These are phyloP conservation scores for Pyropia yezoensis DNA, from an alignment of 23 red algal genomes.

Conservation along the genomic window DNA sequence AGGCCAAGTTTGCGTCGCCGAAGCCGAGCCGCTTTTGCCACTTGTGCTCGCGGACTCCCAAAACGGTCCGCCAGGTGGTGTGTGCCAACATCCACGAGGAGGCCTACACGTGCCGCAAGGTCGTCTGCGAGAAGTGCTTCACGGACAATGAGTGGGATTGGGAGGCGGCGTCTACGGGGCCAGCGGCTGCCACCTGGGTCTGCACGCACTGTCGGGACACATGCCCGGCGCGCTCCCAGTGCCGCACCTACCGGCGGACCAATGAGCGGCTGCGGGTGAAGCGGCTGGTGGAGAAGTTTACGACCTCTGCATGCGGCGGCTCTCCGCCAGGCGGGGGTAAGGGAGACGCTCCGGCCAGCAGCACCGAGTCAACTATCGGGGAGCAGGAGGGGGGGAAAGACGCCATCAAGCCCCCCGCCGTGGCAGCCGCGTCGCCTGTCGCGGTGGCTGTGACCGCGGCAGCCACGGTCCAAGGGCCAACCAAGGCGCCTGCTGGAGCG, in stretches of 20 bases:
- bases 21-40: constrained; percentile 52
- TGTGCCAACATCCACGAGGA: constrained; percentile 22
- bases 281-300: no score
- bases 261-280: constrained; percentile 38
- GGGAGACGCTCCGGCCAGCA: no score
- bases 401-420: no score
- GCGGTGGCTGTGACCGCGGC: no score
- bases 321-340: no score
- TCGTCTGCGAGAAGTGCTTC: constrained; percentile 63
- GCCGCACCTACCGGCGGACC: constrained; percentile 55
- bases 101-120: constrained; percentile 35
- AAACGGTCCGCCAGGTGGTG: constrained; percentile 9
- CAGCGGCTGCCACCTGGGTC: constrained; percentile 4
- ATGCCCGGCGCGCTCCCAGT: constrained; percentile 46
- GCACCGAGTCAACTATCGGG: no score
- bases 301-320: no score
- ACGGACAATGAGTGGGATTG: constrained; percentile 9
- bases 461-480: no score
- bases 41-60: constrained; percentile 49
- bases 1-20: constrained; percentile 35
- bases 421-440: no score
- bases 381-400: no score
- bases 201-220: constrained; percentile 55
- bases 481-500: no score
- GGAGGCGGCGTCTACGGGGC: not conserved